phyloP scores from a whole-genome alignment of 805 yeast species.

The Ogataea paraovalis region DNA sequence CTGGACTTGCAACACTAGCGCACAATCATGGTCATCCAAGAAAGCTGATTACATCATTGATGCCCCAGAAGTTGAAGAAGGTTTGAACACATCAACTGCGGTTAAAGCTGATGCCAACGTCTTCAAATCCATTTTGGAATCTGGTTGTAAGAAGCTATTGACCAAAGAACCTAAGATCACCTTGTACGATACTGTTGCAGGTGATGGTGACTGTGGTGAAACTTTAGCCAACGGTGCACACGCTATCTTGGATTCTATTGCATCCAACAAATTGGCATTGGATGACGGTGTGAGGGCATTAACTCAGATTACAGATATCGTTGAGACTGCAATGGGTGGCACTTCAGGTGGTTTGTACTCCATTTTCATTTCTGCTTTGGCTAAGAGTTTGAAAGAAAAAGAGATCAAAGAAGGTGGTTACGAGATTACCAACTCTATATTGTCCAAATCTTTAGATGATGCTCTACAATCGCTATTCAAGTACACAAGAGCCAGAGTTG shows the following conservation, averaged over 20 bases:
- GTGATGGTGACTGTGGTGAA: conserved; percentile 97
- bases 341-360: conserved; percentile 94
- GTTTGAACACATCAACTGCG: conserved; percentile 24
- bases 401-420: conserved; percentile 28
- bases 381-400: conserved; percentile 45
- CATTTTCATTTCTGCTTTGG: conserved; percentile 75
- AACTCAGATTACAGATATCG: conserved; percentile 72
- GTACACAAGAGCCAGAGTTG: conserved; percentile 84
- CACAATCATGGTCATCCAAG: conserved; percentile 20
- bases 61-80: conserved; percentile 29
- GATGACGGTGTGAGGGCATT: conserved; percentile 55
- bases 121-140: conserved; percentile 35
- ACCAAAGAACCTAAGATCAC: conserved; percentile 82
- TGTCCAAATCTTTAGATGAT: conserved; percentile 46
- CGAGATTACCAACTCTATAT: conserved; percentile 29
- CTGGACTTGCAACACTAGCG: conserved; percentile 54
- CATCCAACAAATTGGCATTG: conserved; percentile 33
- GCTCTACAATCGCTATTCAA: conserved; percentile 75
- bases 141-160: conserved; percentile 50
- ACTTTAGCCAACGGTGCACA: conserved; percentile 81
- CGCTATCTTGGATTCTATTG: conserved; percentile 56
- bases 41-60: conserved; percentile 25
- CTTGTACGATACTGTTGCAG: conserved; percentile 80
- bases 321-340: conserved; percentile 92
- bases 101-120: conserved; percentile 29